Evolutionary conservation across 2,329 filamentous ascomycete species (phyloP), one percentile per base, ranked within the genome.

Genomic region (Xylariaceae sp.): DNA sequence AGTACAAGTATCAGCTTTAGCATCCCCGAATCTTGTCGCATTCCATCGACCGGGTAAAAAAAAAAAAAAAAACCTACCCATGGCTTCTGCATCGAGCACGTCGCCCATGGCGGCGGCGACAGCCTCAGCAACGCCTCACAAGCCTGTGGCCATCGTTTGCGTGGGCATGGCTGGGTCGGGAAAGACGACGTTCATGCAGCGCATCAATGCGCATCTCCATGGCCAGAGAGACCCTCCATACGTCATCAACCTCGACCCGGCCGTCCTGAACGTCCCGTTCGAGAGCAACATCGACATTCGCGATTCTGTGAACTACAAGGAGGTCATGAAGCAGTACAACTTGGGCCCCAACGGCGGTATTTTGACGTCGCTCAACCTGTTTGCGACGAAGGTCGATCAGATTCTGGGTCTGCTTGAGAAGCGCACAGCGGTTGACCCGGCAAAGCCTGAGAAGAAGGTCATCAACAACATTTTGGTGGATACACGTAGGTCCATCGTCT

Each of bases 121-220:
- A 54, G 23, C 23, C 23, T 49, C 54, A 50, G 51, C 35, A 8
- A 13, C 37, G 13, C n/a, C 13, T 23, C 63, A 56, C 39, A 57
- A 66, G 48, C 68, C 69, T 8, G 69, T 71, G 51, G 85, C 90
- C 62, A 87, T 99, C 61, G 92, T 97, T 69, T 97, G 92, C 75
- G 87, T 99, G 53, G 94, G 94, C 80, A 97, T 97, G 93, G 94
- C 94, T 69, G 93, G 94, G 68, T 96, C 92, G 13, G 94, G 94
- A 70, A 99, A 99, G 80, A 99, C 94, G n/a, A 99, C 95, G 0
- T 99, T 99, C 73, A 97, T 99, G 93, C 93, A 97, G 73, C 87
- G 94, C 70, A 94, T 99, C 70, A 97, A 97, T 74, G 88, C 93
- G 0, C 84, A 99, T 73, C 86, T 99, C 2, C 93, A 97, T 72